Conservation (phyloP, 257 asterid species). For the Ligustrum vulgare region DNA sequence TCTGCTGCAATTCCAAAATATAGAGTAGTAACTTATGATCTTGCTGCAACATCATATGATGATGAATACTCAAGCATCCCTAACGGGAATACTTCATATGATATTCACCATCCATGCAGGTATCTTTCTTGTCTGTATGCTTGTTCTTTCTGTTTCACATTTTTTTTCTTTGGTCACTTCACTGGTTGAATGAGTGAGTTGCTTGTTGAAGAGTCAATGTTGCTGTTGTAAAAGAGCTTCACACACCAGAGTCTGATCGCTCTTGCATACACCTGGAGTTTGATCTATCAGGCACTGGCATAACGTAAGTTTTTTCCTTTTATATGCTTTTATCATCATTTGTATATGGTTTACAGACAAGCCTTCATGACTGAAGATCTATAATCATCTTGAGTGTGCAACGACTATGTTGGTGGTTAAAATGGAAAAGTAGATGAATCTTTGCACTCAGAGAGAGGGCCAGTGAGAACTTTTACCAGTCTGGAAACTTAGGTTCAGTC, state of each 20-base stretch:
- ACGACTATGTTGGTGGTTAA: not conserved
- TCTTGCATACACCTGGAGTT: constrained; percentile 82
- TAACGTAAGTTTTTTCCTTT: constrained; percentile 44
- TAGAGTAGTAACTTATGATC: constrained; percentile 54
- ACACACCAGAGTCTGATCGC: constrained; percentile 72
- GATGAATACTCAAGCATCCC: constrained; percentile 44
- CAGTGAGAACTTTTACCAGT: not conserved
- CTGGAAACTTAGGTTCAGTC: not conserved
- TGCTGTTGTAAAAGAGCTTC: constrained; percentile 73
- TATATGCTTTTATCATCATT: not conserved
- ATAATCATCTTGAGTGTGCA: constrained; percentile 16
- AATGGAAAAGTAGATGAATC: not conserved
- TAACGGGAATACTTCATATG: constrained; percentile 59
- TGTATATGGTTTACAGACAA: not conserved
- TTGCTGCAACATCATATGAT: constrained; percentile 33
- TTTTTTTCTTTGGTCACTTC: constrained; percentile 21
- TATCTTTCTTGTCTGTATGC: constrained; percentile 20
- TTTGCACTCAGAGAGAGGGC: not conserved
- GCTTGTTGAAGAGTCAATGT: constrained; percentile 59
- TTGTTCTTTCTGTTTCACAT: not conserved
- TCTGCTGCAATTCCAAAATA: constrained; percentile 69
- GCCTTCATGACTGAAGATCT: not conserved
- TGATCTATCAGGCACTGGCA: constrained; percentile 58
- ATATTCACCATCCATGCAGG: constrained; percentile 83
- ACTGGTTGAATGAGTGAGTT: not conserved